Base-by-base conservation (phyloP, 768 basidiomycete genomes). In the Trametes elegans region DNA sequence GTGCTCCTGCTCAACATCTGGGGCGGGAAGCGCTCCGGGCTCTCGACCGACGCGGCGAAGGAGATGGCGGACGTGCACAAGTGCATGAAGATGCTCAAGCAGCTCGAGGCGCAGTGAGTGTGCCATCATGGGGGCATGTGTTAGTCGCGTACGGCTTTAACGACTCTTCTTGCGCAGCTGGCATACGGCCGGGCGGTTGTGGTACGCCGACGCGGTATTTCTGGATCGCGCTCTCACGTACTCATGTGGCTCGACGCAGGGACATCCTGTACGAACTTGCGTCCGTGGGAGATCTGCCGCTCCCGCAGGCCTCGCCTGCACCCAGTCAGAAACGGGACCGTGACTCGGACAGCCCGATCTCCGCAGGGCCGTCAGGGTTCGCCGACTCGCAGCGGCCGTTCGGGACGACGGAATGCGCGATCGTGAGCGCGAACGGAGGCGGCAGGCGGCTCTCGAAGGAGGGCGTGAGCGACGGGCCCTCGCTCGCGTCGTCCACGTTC, bases 251-350 rank as follows among this genome's bases (percentile, higher is more conserved):
- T 38, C 16, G 18, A 34, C 40, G 10, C 56, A 88, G 87, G 86
- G 86, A 88, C 61, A 79, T 90, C 36, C 69, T 89, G 18, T 88
- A 82, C 59, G 86, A 90, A 59, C 73, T 90, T 1, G 85, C 87
- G 3, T 83, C 78, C 0, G 85, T 83, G 4, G 86, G 87, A 2
- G 85, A 88, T 21, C 74, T 89, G 0, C 87, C 86, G 0, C 73
- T 88, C 5, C 87, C 87, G 2, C 75, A 79, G 44, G 64, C 76
- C 0, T 82, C 79, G 47, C 81, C 83, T 5, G 63, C 69, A 0
- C 71, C 77, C 4, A 75, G 68, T 14, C 76, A 79, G 58, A 89
- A 90, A 55, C 84, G 88, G 16, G 84, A 84, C 43, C 74, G 86
- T 34, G 83, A 81, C 51, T 71, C 79, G 1, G 84, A 85, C 49